Evolutionary conservation across 2,329 filamentous ascomycete species (phyloP).

Genomic region (Apiospora malaysiana): DNA sequence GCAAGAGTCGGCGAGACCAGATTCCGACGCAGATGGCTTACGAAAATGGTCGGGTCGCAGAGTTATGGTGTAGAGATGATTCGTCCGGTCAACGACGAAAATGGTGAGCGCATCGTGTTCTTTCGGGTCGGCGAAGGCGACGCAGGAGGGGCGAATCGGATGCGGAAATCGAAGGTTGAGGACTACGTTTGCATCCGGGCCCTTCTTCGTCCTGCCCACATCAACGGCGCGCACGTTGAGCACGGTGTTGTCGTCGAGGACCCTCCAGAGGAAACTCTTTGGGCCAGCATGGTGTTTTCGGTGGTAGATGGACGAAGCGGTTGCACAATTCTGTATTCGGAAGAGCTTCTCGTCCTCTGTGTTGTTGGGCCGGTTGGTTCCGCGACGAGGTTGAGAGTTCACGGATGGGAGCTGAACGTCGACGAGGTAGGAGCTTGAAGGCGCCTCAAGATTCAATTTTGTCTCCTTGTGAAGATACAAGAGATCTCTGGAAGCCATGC

Average conservation of each 20-base stretch:
- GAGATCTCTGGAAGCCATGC: slow-evolving; percentile 68
- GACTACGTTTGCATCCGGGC: slow-evolving; percentile 73
- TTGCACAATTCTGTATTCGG: slow-evolving; percentile 74
- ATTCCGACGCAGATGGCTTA: slow-evolving; percentile 70
- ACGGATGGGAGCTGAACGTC: slow-evolving; percentile 70
- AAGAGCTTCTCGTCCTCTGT: slow-evolving; percentile 77
- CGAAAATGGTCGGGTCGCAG: slow-evolving; percentile 83
- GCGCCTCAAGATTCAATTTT: slow-evolving; percentile 79
- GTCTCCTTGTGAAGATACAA: slow-evolving; percentile 84
- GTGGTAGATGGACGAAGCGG: slow-evolving; percentile 83
- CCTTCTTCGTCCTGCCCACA: slow-evolving; percentile 70
- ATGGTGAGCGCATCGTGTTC: slow-evolving; percentile 66
- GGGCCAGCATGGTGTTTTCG: slow-evolving; percentile 77
- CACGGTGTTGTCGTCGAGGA: slow-evolving; percentile 79
- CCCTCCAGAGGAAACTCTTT: slow-evolving; percentile 87
- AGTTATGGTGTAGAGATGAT: slow-evolving; percentile 84
- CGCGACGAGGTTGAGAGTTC: slow-evolving; percentile 50
- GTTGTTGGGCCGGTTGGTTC: slow-evolving; percentile 41
- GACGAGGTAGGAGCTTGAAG: slow-evolving; percentile 71
- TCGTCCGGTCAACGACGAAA: slow-evolving; percentile 70
- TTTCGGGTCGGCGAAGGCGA: slow-evolving; percentile 81
- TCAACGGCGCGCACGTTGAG: slow-evolving; percentile 87
- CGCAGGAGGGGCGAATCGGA: slow-evolving; percentile 75
- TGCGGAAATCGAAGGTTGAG: slow-evolving; percentile 80
- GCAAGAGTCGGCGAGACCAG: slow-evolving; percentile 76